phyloP scores from a whole-genome alignment of 495 filamentous ascomycete genomes.

The Aspergillus incahuasiensis region DNA sequence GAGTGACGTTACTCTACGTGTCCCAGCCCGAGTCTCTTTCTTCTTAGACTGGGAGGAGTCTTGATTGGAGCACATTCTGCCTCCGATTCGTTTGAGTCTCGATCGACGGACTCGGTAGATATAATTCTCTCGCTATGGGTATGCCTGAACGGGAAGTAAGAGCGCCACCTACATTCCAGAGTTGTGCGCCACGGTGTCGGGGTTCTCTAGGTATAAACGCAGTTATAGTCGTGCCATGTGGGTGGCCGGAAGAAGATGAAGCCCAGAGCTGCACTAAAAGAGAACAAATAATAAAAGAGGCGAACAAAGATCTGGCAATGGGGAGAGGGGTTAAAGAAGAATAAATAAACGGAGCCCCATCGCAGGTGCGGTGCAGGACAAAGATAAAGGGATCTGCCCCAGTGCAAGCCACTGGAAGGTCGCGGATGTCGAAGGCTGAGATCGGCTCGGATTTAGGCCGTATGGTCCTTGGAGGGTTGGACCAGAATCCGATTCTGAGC shows the following conservation, averaged over 20 bases:
- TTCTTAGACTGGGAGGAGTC: slow-evolving; percentile 23
- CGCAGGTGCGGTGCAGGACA: slow-evolving; percentile 1
- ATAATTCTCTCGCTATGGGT: slow-evolving; percentile 7
- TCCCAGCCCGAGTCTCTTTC: slow-evolving; percentile 52
- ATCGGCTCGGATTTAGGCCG: slow-evolving; percentile 15
- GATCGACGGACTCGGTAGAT: slow-evolving; percentile 2
- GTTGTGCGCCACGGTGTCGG: slow-evolving; percentile 12
- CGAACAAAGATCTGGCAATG: slow-evolving; percentile 10
- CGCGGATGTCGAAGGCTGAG: slow-evolving; percentile 11
- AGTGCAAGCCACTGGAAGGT: slow-evolving; percentile 2
- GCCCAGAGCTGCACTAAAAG: slow-evolving; percentile 9
- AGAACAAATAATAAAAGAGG: not conserved
- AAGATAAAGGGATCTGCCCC: slow-evolving; percentile 8
- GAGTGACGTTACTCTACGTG: slow-evolving; percentile 54
- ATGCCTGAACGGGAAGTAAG: slow-evolving; percentile 1
- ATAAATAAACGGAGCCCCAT: slow-evolving; percentile 11
- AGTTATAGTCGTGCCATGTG: slow-evolving; percentile 23
- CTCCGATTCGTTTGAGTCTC: slow-evolving; percentile 3
- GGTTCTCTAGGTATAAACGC: slow-evolving; percentile 9
- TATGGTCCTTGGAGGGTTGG: slow-evolving; percentile 1
- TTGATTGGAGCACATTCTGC: slow-evolving; percentile 18
- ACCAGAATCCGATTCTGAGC: not conserved
- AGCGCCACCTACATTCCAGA: slow-evolving; percentile 18
- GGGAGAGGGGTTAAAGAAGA: slow-evolving; percentile 9
- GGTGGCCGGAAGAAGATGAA: slow-evolving; percentile 17